These are phyloP conservation scores for Fusarium fujikuroi DNA, from an alignment of 2,329 filamentous ascomycete species.

Conservation along the genomic window DNA sequence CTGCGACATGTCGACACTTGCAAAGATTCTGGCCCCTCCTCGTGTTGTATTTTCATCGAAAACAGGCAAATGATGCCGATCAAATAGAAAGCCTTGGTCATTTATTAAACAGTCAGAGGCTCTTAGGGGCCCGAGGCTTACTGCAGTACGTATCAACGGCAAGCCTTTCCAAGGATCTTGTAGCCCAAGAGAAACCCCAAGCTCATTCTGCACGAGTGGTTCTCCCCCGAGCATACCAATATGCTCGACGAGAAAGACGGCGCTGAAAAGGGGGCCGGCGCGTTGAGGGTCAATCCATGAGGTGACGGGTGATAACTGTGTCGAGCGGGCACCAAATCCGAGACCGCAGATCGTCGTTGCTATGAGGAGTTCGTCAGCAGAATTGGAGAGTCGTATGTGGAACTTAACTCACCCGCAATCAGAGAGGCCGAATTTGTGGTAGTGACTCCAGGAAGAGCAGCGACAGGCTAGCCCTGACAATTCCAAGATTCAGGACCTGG, in stretches of 20 bases:
- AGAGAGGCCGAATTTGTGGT: neutral
- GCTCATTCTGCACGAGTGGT: neutral
- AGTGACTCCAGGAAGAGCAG: neutral
- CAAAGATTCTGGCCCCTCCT: rapidly evolving
- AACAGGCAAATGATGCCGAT: neutral
- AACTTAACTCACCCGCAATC: neutral
- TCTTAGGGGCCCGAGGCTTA: neutral
- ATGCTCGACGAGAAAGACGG: neutral
- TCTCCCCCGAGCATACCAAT: too few relatives aligned
- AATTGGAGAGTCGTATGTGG: rapidly evolving
- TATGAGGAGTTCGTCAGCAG: neutral
- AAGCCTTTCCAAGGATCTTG: neutral
- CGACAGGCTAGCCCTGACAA: neutral
- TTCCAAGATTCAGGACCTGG: neutral
- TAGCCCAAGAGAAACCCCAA: too few relatives aligned
- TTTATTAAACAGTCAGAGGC: neutral
- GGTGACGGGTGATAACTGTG: neutral
- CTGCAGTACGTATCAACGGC: neutral
- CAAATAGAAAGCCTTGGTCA: rapidly evolving
- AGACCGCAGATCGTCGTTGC: neutral
- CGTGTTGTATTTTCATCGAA: rapidly evolving
- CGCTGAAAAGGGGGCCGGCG: neutral
- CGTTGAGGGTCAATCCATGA: neutral
- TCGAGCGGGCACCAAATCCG: neutral
- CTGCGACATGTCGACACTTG: neutral